phyloP scores from a whole-genome alignment of 306 rosid genomes.

The Vigna radiata region DNA sequence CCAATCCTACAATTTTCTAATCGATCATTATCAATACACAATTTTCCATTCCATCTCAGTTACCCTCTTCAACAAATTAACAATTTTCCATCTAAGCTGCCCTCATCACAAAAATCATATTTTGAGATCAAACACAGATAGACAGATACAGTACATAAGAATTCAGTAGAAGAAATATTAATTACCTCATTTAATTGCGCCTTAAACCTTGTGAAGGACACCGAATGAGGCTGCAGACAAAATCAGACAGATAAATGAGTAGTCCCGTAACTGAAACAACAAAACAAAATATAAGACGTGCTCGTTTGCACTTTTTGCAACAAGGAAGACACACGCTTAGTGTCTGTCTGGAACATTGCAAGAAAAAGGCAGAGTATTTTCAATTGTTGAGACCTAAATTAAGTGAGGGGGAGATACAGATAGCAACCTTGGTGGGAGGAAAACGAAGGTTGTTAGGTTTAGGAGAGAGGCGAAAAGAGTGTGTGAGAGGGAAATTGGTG shows the following conservation, averaged over 20 bases:
- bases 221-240: constrained; percentile 48
- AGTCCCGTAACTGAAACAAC: background rate
- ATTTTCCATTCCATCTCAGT: background rate
- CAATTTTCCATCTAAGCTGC: constrained; percentile 3
- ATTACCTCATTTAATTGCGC: constrained; percentile 67
- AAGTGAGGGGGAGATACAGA: background rate
- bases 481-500: constrained; percentile 38
- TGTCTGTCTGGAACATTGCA: background rate
- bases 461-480: constrained; percentile 57
- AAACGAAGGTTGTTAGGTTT: constrained; percentile 53
- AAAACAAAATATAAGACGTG: background rate
- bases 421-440: constrained; percentile 57
- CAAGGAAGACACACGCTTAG: background rate
- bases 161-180: constrained; percentile 24
- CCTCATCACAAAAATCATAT: constrained; percentile 3
- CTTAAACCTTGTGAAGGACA: constrained; percentile 50
- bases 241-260: constrained; percentile 3
- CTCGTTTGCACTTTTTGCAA: background rate
- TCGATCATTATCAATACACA: background rate
- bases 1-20: background rate
- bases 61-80: background rate
- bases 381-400: background rate
- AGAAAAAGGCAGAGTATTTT: background rate
- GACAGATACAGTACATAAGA: background rate
- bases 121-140: constrained; percentile 28